Evolutionary conservation across 345 rosid genomes (phyloP), one percentile per base, ranked within the genome.

Genomic region (Toxicodendron radicans): DNA sequence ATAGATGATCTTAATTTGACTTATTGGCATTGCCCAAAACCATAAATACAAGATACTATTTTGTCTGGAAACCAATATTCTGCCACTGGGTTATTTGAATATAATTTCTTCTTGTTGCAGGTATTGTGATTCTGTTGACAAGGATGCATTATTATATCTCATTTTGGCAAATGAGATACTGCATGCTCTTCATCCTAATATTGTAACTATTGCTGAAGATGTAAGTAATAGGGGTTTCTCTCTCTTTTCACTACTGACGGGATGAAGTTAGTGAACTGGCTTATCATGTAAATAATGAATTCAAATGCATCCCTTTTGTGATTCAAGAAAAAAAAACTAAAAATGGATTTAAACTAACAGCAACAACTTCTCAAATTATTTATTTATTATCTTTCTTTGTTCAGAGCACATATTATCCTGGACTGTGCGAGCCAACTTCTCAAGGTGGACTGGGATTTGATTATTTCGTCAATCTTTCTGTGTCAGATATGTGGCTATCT

Each of bases 401-500:
- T 58, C 82, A 92, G 99, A 89, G 88, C 71, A 86, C 99, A 57
- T 89, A 74, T 78, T 95, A 95, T 86, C 99, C 99, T 77, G 99
- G 99, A 71, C 79, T 91, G 64, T 92, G 97, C 66, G 99, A 95
- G 60, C 92, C 97, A 76, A 84, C 88, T 72, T 85, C 97, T 18
- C 95, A 90, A 82, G 97, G 99, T 63, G 99, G 99, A 66, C 80
- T 95, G 77, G 97, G 99, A 75, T 95, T 95, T 79, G 95, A 95
- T 82, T 95, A 88, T 79, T 88, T 87, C 74, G 94, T 91, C 76
- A 95, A 95, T 80, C 82, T 90, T 66, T 91, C 99, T 78, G 93
- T 87, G 43, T 64, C 97, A 69, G 97, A 92, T 78, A 92, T 95
- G 99, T 95, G 99, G 99, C 79, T 67, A 68, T 90, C 97, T 78